phyloP scores from a whole-genome alignment of 2,329 filamentous ascomycete species.

The Coleophoma crateriformis region DNA sequence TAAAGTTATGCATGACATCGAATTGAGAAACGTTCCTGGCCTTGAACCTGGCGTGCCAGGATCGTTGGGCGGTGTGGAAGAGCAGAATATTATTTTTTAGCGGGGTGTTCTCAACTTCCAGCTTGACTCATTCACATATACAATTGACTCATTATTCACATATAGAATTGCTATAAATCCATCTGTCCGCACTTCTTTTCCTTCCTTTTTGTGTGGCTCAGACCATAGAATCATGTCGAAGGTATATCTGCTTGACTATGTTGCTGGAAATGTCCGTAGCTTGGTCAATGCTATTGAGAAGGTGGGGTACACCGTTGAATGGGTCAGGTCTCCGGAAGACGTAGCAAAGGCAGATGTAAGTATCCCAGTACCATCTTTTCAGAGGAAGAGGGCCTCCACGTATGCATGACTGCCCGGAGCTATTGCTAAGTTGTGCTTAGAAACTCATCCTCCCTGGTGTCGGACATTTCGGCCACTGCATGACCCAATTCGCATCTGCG shows the following conservation, averaged over 20 bases:
- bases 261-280: constrained; percentile 92
- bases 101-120: too few species aligned
- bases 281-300: constrained; percentile 98
- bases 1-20: too few species aligned
- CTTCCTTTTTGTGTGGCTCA: too few species aligned
- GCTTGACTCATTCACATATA: too few species aligned
- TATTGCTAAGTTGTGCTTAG: constrained; percentile 33
- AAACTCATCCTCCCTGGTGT: constrained; percentile 95
- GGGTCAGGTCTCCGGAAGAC: constrained; percentile 82
- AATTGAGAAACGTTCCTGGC: too few species aligned
- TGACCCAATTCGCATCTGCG: constrained; percentile 74
- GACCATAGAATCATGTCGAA: constrained; percentile 52
- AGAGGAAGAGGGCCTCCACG: not conserved
- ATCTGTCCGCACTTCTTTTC: too few species aligned
- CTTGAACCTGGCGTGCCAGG: too few species aligned
- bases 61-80: too few species aligned
- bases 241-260: constrained; percentile 79
- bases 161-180: too few species aligned
- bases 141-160: too few species aligned
- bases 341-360: constrained; percentile 77
- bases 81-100: too few species aligned
- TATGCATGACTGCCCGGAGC: not conserved
- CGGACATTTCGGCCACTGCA: constrained; percentile 95
- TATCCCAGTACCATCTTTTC: constrained; percentile 2
- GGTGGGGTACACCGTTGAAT: constrained; percentile 86